Evolutionary conservation across 169 alveolate genomes (phyloP), one percentile per base, ranked within the genome.

Genomic region (Cryptosporidium andersoni): DNA sequence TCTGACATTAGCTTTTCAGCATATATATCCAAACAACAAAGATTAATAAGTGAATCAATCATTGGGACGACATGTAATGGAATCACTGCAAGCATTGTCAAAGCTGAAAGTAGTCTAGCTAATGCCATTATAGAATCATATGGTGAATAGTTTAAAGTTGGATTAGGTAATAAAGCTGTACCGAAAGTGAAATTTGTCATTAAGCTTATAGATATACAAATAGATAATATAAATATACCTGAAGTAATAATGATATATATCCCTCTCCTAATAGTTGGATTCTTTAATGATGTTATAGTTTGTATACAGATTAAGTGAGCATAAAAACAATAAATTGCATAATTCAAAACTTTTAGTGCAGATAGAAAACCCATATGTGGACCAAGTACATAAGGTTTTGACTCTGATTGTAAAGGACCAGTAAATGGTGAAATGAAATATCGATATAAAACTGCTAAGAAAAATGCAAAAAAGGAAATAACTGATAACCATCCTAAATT

Each of bases 1-100:
- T 74, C 85, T 4, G 55, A 37, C 4, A 74, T 51, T 68, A 74
- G 55, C 36, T 60, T 53, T 8, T 74, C 74, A 7, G 67, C 40
- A n/a, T 45, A 45, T 43, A 42, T 40, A 43, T 74, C 85, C 16
- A 74, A 64, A 51, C 43, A 74, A 39, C 12, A 74, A 34, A 74
- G 34, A 40, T 74, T 74, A 7, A 12, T 53, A 16, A 74, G 8
- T 3, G 85, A 74, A 14, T 74, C 85, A 16, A 74, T 43, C 37
- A 74, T 45, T 11, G 85, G 85, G 9, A 74, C 60, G 3, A 60
- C 85, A 48, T 74, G 85, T 55, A 74, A 25, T 47, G 85, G 85
- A 42, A 74, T 74, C n/a, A 74, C 85, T 36, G 60, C 68, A 4
- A 74, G 68, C 85, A 74, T 74, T 5, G 85, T 58, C 11, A 74